phyloP scores from a whole-genome alignment of 805 yeast genomes.

The Candida michaelii region DNA sequence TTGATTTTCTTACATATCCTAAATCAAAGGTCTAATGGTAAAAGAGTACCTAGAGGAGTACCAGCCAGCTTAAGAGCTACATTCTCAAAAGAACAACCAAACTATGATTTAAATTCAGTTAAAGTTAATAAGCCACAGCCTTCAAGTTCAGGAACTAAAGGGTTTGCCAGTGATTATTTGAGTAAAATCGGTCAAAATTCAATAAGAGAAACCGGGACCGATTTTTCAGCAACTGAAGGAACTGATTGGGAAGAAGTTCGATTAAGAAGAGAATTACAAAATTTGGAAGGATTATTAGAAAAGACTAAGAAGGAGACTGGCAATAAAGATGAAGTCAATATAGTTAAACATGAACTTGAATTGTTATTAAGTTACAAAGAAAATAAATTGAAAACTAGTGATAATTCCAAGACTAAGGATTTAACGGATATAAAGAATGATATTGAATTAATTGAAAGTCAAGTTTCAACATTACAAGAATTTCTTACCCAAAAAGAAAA shows the following conservation, averaged over 20 bases:
- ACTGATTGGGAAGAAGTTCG: conserved; percentile 93
- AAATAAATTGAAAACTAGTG: conserved; percentile 40
- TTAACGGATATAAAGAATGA: conserved; percentile 58
- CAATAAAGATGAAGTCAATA: conserved; percentile 23
- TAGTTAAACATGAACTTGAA: conserved; percentile 66
- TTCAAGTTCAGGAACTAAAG: conserved; percentile 18
- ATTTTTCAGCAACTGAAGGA: conserved; percentile 69
- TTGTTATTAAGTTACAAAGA: conserved; percentile 80
- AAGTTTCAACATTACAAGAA: conserved; percentile 69
- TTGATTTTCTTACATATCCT: conserved; percentile 86
- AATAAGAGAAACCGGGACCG: conserved; percentile 53
- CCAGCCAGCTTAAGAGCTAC: conserved; percentile 91
- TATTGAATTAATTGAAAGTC: conserved; percentile 70
- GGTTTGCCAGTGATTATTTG: conserved; percentile 57
- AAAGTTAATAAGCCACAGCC: conserved; percentile 28
- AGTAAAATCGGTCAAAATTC: conserved; percentile 52
- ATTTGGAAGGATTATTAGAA: conserved; percentile 64
- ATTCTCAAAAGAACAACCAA: conserved; percentile 80
- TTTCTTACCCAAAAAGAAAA: conserved; percentile 60
- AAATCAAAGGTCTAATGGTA: conserved; percentile 84
- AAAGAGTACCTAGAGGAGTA: conserved; percentile 88
- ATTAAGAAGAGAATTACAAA: conserved; percentile 72
- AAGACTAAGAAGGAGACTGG: conserved; percentile 41
- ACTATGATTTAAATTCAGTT: conserved; percentile 54
- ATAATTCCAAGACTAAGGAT: conserved; percentile 25